Base-by-base conservation (phyloP, 208 protist species). In the Leptomonas seymouri region DNA sequence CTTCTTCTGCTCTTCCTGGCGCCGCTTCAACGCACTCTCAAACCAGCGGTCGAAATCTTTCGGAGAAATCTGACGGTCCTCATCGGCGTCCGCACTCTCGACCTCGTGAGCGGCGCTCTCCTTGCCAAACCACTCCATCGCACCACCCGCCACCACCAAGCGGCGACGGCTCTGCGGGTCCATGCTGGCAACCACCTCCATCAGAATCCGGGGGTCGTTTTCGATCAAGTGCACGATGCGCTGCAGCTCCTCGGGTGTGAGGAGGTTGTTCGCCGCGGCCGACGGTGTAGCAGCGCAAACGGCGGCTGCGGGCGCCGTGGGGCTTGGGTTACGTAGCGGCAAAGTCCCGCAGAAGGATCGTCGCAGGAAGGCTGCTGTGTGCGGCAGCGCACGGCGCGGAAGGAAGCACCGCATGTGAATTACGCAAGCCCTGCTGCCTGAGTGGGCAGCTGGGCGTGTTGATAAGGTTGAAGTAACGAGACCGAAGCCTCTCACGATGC, bases 21-120 rank as follows among this genome's bases (percentile, higher is more conserved):
- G 67, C 20, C 87, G 78, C 55, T 90, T 89, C 70, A 95, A 71
- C 16, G 92, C 92, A 21, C 69, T 87, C 58, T 90, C 85, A 62
- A 97, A 89, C 92, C 92, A 97, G 75, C 93, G 85, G 57, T 97
- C 89, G 81, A 97, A 95, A 63, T 97, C 92, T 55, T 97, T 97
- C 6, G 92, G 89, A 12, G 87, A 95, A 23, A 97, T 93, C 31
- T 74, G 59, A 5, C 79, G 71, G 71, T 97, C 92, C 59, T 94
- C 87, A 76, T 97, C 92, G 2, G 67, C 77, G 60, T 93, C 92
- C 3, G 89, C 92, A 48, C 83, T 83, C 60, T 90, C 80, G 57
- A 97, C 81, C 74, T 97, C 92, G 16, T 75, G 66, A 27, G 77
- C 84, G 12, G 84, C 92, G 68, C 79, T 94, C 45, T 97, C 92